Evolutionary conservation across 106 monocot species (phyloP), one percentile per base, ranked within the genome.

Genomic region (Triglochin maritima): DNA sequence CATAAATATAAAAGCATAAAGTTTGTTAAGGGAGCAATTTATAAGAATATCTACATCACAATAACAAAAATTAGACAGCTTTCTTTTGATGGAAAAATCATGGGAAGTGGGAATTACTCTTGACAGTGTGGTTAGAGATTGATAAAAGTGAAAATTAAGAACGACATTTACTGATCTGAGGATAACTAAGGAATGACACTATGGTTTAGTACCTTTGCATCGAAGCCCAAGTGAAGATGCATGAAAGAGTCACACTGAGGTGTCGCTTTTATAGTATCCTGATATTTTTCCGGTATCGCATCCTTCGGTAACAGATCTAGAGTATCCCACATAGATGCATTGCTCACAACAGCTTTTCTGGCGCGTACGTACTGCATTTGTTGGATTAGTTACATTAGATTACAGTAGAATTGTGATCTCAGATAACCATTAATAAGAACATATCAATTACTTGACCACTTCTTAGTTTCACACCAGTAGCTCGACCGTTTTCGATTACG

Each of bases 321-420:
- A 42, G 90, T 95, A 62, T 95, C 85, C 87, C 90, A 90, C 94
- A 95, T 90, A 56, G 94, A 95, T 61, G 94, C 90, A 85, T 95
- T 95, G 74, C 94, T 95, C 50, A 95, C 94, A 29, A 95, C 87
- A 62, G 94, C 94, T 67, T 87, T 94, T 70, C 69, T 85, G 47
- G 94, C 94, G 16, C 83, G 85, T 9, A 95, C 66, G 81, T 85
- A 73, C 94, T 95, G 85, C 75, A 79, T 44, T 1, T 4, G 55
- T 46, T 51, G 6, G 47, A 49, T 29, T 7, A 51, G 64, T 48
- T 53, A 12, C 29, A 47, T 53, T 3, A 47, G 17, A 44, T 41
- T 50, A 4, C 56, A 47, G 56, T 3, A 15, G 53, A 17, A 29
- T 29, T 44, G 12, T 3, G 3, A 6, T 51, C 9, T 6, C 5